Base-by-base conservation (phyloP, 2,329 filamentous ascomycete species). In the Pseudocercospora pini-densiflorae region DNA sequence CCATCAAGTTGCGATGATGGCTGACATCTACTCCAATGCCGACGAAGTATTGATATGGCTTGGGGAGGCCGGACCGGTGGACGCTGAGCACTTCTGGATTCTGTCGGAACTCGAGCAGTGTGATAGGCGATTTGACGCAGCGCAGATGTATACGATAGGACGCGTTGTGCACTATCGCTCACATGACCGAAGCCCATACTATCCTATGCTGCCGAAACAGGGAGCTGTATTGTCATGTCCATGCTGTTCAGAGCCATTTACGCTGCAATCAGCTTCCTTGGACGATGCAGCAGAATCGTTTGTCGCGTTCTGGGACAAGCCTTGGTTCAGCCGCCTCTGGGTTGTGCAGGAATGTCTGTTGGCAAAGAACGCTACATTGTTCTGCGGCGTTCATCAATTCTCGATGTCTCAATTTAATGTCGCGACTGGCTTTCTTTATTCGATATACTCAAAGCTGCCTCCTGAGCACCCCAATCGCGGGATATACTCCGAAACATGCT, bases 1-100 rank as follows among this genome's bases (percentile, higher is more conserved):
- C 19, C 40, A 43, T 10, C 62, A 64, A 14, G 55, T 64, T 19
- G 40, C 40, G 12, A 21, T 59, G 40, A 64, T 64, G 62, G 51
- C 43, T 31, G 29, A 59, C 27, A 64, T 64, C 16, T 64, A 59
- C 19, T 43, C 19, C 12, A n/a, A 27, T 27, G 62, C 62, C n/a
- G 55, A 19, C 8, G 36, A 54, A 12, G 55, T 54, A 8, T 12
- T 53, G 6, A 59, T 59, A 19, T 64, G 55, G 62, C 58, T 49
- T 7, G 54, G 54, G 5, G 54, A 58, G 21, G 29, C 54, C 8
- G 54, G 14, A 16, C 8, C 29, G 7, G 40, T 9, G 27, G 54
- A 58, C 8, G n/a, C 54, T 7, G 54, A 58, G n/a, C 12, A 10
- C 23, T 58, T 58, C 27, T 58, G 53, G 53, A 9, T 31, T 14